Evolutionary conservation across 2,329 filamentous ascomycete species (phyloP).

Genomic region (Dactylella cylindrospora): DNA sequence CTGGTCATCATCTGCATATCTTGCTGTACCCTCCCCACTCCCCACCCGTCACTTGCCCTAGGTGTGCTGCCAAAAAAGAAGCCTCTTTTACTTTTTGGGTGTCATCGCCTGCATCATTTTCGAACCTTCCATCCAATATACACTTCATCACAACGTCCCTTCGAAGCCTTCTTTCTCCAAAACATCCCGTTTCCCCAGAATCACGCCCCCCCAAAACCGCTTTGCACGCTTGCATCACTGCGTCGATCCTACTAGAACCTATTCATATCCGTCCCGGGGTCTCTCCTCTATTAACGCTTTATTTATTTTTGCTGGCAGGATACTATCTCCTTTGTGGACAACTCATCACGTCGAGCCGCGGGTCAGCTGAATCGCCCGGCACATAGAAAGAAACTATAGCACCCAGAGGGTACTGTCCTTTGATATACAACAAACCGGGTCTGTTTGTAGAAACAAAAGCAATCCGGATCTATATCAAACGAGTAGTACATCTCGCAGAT

Average conservation of each 20-base stretch:
- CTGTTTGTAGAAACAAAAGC: slow-evolving; percentile 41
- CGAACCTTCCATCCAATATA: slow-evolving; percentile 38
- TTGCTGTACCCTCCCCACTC: slow-evolving; percentile 37
- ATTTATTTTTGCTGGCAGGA: slow-evolving; percentile 41
- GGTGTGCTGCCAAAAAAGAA: slow-evolving; percentile 36
- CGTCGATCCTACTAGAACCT: slow-evolving; percentile 34
- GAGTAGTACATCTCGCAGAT: slow-evolving; percentile 36
- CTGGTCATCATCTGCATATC: slow-evolving; percentile 43
- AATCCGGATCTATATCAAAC: slow-evolving; percentile 34
- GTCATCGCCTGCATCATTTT: slow-evolving; percentile 42
- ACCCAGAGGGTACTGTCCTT: slow-evolving; percentile 8
- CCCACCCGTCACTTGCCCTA: slow-evolving; percentile 28
- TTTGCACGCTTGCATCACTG: slow-evolving; percentile 43
- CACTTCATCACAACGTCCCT: slow-evolving; percentile 36
- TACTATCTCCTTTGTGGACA: slow-evolving; percentile 16
- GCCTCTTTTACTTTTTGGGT: slow-evolving; percentile 28
- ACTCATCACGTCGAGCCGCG: slow-evolving; percentile 42
- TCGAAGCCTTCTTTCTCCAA: too few relatives aligned
- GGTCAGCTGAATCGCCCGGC: slow-evolving; percentile 41
- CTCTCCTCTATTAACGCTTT: slow-evolving; percentile 31
- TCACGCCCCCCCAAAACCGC: slow-evolving; percentile 20
- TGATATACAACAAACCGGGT: slow-evolving; percentile 38
- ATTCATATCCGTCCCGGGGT: slow-evolving; percentile 3
- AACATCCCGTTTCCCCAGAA: slow-evolving; percentile 19
- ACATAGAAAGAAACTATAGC: slow-evolving; percentile 29